Evolutionary conservation across 768 basidiomycete species (phyloP), one percentile per base, ranked within the genome.

Genomic region (Phaffia australis): DNA sequence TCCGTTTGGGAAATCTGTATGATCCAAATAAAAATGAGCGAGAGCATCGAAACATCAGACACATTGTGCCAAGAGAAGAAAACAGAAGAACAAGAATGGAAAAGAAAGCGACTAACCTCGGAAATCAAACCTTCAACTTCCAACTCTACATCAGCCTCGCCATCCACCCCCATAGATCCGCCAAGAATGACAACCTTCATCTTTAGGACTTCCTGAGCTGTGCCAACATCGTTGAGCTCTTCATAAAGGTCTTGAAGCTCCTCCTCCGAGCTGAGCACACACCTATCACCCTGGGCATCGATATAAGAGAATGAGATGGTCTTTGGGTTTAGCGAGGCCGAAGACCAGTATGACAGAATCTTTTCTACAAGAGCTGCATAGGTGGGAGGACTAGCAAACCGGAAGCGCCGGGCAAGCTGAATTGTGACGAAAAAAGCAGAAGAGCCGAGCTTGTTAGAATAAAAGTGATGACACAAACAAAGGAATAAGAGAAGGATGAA

Each of bases 361-460:
- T 67, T 67, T 54, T 55, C 16, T 7, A 48, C 1, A 23, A 67
- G 60, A 23, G 60, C 30, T 5, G 54, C 46, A 49, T 32, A 67
- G 2, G 66, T 19, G 4, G 66, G 66, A 8, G 66, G 60, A 23
- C 60, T 25, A 21, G 60, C 27, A 56, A 67, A 67, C 0, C 66
- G 60, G 0, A 67, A 56, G 19, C 66, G 51, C 42, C 66, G 66
- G 25, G 66, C 64, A 49, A 65, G 64, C 64, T 65, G 42, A 52
- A n/a, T 4, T 52, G 51, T 21, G n/a, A 16, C n/a, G 51, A 27
- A 27, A 27, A n/a, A 27, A 16, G 16, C 18, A 21, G 11, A 42
- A 42, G 11, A 42, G 11, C 6, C 11, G 11, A 11, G 35, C 35
- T 42, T 42, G 35, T 42, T 11, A 42, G 35, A 42, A 42, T 11